Conservation (phyloP, 176 grass and related monocot genomes). For the Oryza punctata region DNA sequence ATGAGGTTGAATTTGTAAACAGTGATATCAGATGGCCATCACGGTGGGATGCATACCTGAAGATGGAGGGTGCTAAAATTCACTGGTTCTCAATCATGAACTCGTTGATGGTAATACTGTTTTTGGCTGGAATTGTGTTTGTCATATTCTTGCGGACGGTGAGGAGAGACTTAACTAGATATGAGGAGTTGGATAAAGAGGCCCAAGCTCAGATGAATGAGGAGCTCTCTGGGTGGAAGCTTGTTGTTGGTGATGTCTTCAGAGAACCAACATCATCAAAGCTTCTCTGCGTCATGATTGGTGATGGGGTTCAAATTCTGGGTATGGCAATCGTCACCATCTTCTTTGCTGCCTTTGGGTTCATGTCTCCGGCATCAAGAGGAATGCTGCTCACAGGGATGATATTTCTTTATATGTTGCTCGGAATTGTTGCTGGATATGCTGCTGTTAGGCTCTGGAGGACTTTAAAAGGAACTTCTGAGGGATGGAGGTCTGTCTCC, state of each 20-base stretch:
- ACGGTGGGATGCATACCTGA: constrained; percentile 83
- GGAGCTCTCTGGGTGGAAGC: constrained; percentile 89
- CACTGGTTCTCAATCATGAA: constrained; percentile 98
- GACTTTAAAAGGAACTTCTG: constrained; percentile 72
- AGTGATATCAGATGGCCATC: constrained; percentile 91
- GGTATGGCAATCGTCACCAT: constrained; percentile 82
- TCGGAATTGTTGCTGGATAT: constrained; percentile 81
- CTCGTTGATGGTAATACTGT: constrained; percentile 87
- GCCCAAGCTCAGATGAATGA: constrained; percentile 89
- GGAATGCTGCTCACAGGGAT: constrained; percentile 85
- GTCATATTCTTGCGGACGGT: constrained; percentile 86
- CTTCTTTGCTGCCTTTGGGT: constrained; percentile 83
- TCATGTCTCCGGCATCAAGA: constrained; percentile 90
- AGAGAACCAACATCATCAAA: constrained; percentile 81
- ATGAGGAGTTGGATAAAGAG: constrained; percentile 85
- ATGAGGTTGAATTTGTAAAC: constrained; percentile 85
- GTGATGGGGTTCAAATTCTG: constrained; percentile 83
- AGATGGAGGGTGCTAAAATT: constrained; percentile 83
- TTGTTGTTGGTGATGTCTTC: constrained; percentile 89
- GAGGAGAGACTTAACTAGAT: constrained; percentile 83
- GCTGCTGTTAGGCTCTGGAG: constrained; percentile 79
- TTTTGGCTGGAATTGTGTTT: constrained; percentile 88
- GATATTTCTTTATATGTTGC: constrained; percentile 91
- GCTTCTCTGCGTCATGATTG: constrained; percentile 79
- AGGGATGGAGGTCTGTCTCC: constrained; percentile 85